phyloP scores from a whole-genome alignment of 2,329 filamentous ascomycete genomes.

The Aspergillus viridinutans region DNA sequence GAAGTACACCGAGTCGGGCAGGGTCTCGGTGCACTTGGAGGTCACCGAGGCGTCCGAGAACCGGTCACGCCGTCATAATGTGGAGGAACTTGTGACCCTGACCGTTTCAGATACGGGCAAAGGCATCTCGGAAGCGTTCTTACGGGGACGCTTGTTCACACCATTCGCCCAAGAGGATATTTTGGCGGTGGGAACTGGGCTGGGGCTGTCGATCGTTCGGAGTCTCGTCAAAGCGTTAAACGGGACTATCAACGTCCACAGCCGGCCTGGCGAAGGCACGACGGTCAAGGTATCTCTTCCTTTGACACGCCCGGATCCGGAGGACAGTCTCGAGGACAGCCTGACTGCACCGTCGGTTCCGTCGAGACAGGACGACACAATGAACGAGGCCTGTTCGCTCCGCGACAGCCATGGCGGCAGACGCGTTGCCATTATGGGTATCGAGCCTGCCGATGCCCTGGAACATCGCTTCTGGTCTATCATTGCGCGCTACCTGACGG shows the following conservation, averaged over 20 bases:
- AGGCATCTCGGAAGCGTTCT: conserved; percentile 61
- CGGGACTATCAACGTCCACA: conserved; percentile 56
- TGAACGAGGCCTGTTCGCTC: conserved; percentile 21
- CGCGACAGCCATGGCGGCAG: conserved; percentile 22
- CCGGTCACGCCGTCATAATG: conserved; percentile 27
- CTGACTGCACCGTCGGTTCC: conserved; percentile 10
- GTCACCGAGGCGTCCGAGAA: conserved; percentile 25
- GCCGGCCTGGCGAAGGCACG: conserved; percentile 52
- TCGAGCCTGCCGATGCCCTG: conserved; percentile 15
- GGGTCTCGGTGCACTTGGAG: conserved; percentile 44
- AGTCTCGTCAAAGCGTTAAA: conserved; percentile 57
- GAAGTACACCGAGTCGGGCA: conserved; percentile 57
- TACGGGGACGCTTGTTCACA: conserved; percentile 57
- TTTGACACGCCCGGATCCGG: conserved; percentile 29
- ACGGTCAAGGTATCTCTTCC: conserved; percentile 50
- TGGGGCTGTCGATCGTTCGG: conserved; percentile 63
- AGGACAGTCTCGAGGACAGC: conserved; percentile 12
- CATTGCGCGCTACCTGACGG: conserved; percentile 29
- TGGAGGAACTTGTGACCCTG: conserved; percentile 35
- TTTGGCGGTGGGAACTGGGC: conserved; percentile 46
- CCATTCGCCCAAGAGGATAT: conserved; percentile 58
- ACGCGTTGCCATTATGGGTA: conserved; percentile 28
- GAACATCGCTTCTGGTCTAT: conserved; percentile 22
- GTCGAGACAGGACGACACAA: conserved; percentile 14
- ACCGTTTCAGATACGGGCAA: conserved; percentile 61